A percentile compares a stretch with the other conserved stretches of the same genome.
Evolutionary conservation across 345 rosid genomes (phyloP).

Genomic region (Citrus mangshanensis): DNA sequence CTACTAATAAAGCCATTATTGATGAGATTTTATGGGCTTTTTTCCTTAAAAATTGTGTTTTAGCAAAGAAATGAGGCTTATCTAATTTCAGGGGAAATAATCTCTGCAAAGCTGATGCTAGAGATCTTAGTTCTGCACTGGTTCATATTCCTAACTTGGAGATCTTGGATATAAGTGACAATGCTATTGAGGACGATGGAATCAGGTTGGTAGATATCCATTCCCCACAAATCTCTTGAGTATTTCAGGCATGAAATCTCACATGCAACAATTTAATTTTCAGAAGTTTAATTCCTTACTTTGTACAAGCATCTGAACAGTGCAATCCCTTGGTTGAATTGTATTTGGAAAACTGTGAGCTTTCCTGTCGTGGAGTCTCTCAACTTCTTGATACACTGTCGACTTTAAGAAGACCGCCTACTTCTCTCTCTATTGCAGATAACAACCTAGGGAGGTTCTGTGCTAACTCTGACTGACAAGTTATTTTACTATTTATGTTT

Average conservation of each 20-base stretch:
- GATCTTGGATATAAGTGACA: conserved; percentile 75
- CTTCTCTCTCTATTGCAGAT: conserved; percentile 70
- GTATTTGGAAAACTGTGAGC: conserved; percentile 73
- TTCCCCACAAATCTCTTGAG: conserved; percentile 5
- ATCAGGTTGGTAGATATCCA: conserved; percentile 51
- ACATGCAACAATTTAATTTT: conserved; percentile 20
- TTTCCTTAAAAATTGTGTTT: not conserved
- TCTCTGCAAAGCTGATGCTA: conserved; percentile 58
- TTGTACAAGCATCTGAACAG: conserved; percentile 45
- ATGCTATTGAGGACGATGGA: conserved; percentile 75
- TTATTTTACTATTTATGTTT: conserved; percentile 5
- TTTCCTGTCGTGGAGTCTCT: conserved; percentile 57
- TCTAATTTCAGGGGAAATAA: conserved; percentile 60
- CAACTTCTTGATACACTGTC: conserved; percentile 57
- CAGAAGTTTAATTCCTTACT: conserved; percentile 75
- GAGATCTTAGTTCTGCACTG: conserved; percentile 53
- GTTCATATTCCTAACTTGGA: conserved; percentile 66
- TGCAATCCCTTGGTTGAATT: conserved; percentile 46
- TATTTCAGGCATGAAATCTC: conserved; percentile 18
- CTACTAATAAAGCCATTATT: not conserved
- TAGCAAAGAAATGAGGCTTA: conserved; percentile 16
- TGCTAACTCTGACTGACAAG: conserved; percentile 11
- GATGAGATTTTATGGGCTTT: not conserved
- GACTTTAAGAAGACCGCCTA: conserved; percentile 39
- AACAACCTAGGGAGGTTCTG: conserved; percentile 74